A percentile compares a stretch with the other conserved stretches of the same genome.
Conservation (phyloP, 306 rosid species). For the Cicer chorassanicum region DNA sequence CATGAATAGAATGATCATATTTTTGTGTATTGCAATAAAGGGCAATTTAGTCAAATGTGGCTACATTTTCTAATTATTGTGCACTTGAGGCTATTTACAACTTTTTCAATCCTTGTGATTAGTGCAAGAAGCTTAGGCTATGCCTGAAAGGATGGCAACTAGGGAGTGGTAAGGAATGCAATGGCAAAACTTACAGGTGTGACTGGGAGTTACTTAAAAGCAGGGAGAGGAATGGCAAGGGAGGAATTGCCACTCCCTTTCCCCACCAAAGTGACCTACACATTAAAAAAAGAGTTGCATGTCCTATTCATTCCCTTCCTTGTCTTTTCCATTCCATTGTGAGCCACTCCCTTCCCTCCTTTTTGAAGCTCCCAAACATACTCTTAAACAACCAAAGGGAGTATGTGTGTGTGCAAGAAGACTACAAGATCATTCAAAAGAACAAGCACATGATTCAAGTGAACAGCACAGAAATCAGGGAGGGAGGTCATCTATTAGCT, state of each 20-base stretch:
- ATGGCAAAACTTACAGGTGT: no score
- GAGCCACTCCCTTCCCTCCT: background rate
- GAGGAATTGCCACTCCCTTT: no score
- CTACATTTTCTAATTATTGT: background rate
- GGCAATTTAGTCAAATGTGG: background rate
- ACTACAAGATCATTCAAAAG: background rate
- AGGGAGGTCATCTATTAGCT: background rate
- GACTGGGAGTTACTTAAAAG: no score
- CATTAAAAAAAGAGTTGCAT: background rate
- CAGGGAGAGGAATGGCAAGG: no score
- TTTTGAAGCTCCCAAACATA: background rate
- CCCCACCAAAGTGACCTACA: no score
- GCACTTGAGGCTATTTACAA: constrained; percentile 2
- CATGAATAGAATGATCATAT: no score
- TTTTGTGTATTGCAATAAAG: background rate
- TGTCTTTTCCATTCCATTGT: no score
- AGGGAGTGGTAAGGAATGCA: no score
- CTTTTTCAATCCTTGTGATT: background rate
- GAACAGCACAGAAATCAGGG: background rate
- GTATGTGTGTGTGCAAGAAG: background rate
- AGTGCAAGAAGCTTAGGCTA: background rate
- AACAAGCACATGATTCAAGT: background rate
- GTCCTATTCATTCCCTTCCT: background rate
- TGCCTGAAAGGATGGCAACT: background rate
- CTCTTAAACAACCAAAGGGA: background rate